Evolutionary conservation across 2,329 filamentous ascomycete species (phyloP), one percentile per base, ranked within the genome.

Genomic region (Beauveria asiatica): DNA sequence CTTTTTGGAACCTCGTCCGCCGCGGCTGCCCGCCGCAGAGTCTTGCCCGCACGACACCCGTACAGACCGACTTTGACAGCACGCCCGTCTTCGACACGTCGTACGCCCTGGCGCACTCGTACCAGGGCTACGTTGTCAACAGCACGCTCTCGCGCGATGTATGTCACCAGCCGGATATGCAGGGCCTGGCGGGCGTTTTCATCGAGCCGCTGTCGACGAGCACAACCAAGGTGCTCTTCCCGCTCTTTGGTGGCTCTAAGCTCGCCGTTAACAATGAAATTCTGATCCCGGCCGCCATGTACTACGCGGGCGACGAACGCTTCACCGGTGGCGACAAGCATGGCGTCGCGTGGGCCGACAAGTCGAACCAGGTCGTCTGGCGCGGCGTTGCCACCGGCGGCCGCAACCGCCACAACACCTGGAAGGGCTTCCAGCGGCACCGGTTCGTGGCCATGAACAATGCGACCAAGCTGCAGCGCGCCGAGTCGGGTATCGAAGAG

Each of bases 401-500:
- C 1, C 73, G 73, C 44, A 85, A 88, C 64, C 74, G 77, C 64
- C 67, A 77, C 70, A 65, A 79, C 30, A 90, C 85, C 66, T 92
- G 88, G 88, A 81, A 77, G 11, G 81, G 84, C 0, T 91, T 90
- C 67, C 88, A 92, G 64, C 83, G 88, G 3, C 88, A 91, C 68
- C 85, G 89, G 2, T 89, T 92, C 68, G 80, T 90, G 2, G 78
- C 84, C 50, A 88, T 91, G 84, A 81, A 86, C 67, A 91, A 92
- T 65, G 81, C 77, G 11, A 88, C 85, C 8, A 79, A 78, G 60
- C 75, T 88, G 4, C 67, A 67, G 6, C 68, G 71, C 7, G 81
- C 80, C 3, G 81, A 86, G 64, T 66, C 72, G 3, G 73, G 73
- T 11, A 73, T 72, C 13, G 57, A 66, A 50, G 17, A 69, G 4